Percentiles rank a stretch among this genome's conserved stretches.
phyloP scores from a whole-genome alignment of 257 asterid genomes.

The Gentiana straminea region DNA sequence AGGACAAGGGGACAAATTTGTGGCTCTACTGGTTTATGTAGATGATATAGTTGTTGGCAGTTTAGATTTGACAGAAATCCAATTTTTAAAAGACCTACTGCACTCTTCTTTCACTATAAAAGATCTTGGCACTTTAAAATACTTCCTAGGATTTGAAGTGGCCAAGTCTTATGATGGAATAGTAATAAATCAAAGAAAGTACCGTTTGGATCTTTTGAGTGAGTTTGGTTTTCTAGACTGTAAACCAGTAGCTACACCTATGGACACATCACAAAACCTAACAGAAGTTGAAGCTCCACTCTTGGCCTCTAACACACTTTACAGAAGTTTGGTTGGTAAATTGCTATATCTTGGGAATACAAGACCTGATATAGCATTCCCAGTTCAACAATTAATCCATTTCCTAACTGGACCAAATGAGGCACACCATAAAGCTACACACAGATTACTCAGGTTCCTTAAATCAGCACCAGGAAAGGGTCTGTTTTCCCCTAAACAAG shows the following conservation, averaged over 20 bases:
- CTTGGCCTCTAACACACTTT: too few species aligned
- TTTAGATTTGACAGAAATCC: too few species aligned
- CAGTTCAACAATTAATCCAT: not conserved
- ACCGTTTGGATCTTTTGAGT: not conserved
- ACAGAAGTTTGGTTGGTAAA: not conserved
- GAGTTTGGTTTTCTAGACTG: not conserved
- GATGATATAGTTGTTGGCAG: too few species aligned
- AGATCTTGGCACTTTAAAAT: not conserved
- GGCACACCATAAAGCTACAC: accelerated
- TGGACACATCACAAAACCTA: not conserved
- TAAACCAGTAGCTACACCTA: accelerated
- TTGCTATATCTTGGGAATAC: not conserved
- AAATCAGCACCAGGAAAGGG: not conserved
- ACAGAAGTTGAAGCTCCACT: too few species aligned
- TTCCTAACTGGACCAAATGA: not conserved
- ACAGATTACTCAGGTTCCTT: not conserved
- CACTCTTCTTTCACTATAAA: not conserved
- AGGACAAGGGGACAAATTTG: too few species aligned
- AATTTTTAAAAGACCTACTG: too few species aligned
- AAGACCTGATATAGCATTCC: not conserved
- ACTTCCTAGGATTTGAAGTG: not conserved
- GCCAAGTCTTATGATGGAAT: not conserved
- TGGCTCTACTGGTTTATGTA: too few species aligned
- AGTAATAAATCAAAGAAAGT: not conserved
- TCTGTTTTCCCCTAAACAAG: accelerated